Base-by-base conservation (phyloP, 345 rosid genomes). In the Eutrema yunnanense region DNA sequence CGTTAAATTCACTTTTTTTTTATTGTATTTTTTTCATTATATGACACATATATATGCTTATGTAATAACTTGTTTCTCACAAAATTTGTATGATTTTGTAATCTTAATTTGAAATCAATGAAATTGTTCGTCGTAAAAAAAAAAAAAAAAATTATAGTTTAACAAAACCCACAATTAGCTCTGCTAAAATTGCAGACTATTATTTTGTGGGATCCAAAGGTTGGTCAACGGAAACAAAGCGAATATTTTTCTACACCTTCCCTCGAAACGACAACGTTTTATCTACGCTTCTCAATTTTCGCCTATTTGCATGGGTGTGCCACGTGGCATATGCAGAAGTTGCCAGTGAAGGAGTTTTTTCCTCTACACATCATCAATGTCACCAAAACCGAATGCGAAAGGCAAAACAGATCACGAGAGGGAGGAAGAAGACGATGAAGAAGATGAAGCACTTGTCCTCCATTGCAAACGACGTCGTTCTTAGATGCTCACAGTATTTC, bases 381-480 rank as follows among this genome's bases (percentile, higher is more conserved):
- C 56, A 42, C 42, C 54, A 37, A 10, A 75, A 67, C 69, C 57
- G 73, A 67, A 59, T 59, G 55, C 56, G 47, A 43, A 61, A 60
- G 26, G 6, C 2, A 26, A 30, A 57, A 42, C 32, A 70, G 12
- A 74, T 46, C 33, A 22, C 9, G 41, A 55, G 38, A 56, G 56
- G 29, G 38, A 56, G 56, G 29, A 62, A 38, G 69, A 75, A 16
- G 38, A 75, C 5, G 71, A n/a, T n/a, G n/a, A n/a, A n/a, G n/a
- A 79, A 64, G 68, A 87, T 72, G 88, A 90, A 92, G 87, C 90
- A 85, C 65, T 81, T 86, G 13, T 95, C 98, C 78, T 80, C 96
- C 92, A 68, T 85, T 73, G 96, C 98, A 12, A 84, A 78, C 74
- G 85, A 81, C 78, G 84, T 92, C 67, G 83, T 92, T 50, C 79